phyloP scores from a whole-genome alignment of 805 yeast species.

The Yamadazyma scolyti region DNA sequence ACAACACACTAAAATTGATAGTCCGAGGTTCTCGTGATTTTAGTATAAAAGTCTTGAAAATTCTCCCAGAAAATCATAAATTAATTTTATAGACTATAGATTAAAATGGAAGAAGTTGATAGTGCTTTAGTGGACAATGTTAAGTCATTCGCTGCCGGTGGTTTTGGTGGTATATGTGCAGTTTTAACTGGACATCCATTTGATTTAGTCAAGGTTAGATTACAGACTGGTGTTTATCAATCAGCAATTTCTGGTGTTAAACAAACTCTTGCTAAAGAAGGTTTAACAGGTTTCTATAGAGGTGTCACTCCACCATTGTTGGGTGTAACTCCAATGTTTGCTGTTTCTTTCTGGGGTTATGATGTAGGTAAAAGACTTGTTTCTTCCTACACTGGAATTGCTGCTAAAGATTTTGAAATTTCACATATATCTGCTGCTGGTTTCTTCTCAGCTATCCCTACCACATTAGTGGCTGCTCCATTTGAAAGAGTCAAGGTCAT shows the following conservation, averaged over 20 bases:
- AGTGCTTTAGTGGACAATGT: conserved; percentile 65
- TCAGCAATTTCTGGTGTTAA: conserved; percentile 66
- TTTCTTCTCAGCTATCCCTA: conserved; percentile 89
- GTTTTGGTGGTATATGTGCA: conserved; percentile 95
- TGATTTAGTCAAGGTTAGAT: conserved; percentile 86
- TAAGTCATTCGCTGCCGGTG: conserved; percentile 89
- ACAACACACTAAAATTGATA: conserved; percentile 1
- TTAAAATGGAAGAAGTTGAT: conserved; percentile 42
- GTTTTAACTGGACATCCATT: conserved; percentile 96
- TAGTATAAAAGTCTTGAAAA: not conserved
- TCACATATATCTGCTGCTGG: conserved; percentile 87
- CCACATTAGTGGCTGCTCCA: conserved; percentile 96
- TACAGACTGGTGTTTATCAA: conserved; percentile 75
- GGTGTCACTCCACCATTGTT: conserved; percentile 92
- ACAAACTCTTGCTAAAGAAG: conserved; percentile 68
- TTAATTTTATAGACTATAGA: conserved; percentile 3
- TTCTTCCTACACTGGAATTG: conserved; percentile 34
- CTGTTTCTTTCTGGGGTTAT: conserved; percentile 98
- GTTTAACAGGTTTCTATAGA: conserved; percentile 78
- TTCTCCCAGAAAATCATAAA: not conserved
- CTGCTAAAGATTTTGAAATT: conserved; percentile 48
- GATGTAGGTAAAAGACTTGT: conserved; percentile 86
- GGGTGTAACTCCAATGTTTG: conserved; percentile 99
- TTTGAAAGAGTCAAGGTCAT: conserved; percentile 94
- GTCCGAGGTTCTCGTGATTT: conserved; percentile 4